These are phyloP conservation scores for Fomitopsis serialis DNA, from an alignment of 768 basidiomycete species.

Conservation along the genomic window DNA sequence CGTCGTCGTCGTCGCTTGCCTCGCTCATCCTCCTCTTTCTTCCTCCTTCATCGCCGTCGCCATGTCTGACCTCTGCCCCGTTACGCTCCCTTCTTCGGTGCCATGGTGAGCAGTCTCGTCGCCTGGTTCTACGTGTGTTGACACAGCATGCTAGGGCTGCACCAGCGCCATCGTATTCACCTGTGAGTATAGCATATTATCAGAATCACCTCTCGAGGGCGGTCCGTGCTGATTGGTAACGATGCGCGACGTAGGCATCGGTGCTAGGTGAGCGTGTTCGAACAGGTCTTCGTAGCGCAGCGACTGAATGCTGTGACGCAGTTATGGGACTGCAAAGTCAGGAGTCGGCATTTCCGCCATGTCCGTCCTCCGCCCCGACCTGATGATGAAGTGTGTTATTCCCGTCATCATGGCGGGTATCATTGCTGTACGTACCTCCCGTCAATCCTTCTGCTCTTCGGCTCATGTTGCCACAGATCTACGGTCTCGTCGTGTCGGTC, in stretches of 20 bases:
- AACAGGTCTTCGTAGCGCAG: not conserved
- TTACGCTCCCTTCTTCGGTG: slow-evolving; percentile 99
- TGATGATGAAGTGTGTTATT: slow-evolving; percentile 97
- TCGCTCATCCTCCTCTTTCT: not conserved
- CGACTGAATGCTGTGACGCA: slow-evolving; percentile 25
- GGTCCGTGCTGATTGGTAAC: not conserved
- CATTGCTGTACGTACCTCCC: slow-evolving; percentile 77
- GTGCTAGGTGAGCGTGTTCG: slow-evolving; percentile 60
- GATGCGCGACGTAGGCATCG: slow-evolving; percentile 51
- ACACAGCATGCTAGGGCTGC: slow-evolving; percentile 63
- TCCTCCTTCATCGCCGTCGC: not conserved
- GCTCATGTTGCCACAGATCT: slow-evolving; percentile 50
- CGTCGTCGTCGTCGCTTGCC: not conserved
- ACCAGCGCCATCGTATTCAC: slow-evolving; percentile 97
- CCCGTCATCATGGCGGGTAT: slow-evolving; percentile 99
- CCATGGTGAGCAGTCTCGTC: slow-evolving; percentile 60
- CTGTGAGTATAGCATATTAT: slow-evolving; percentile 49
- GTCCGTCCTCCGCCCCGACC: slow-evolving; percentile 94
- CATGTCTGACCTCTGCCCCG: slow-evolving; percentile 84
- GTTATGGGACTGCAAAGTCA: slow-evolving; percentile 99
- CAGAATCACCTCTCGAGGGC: not conserved
- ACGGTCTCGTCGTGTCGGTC: slow-evolving; percentile 98
- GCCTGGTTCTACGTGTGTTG: not conserved
- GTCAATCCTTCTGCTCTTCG: not conserved
- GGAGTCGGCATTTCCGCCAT: slow-evolving; percentile 97